Conservation (phyloP, 2,329 filamentous ascomycete species). For the Blumeriella jaapii region DNA sequence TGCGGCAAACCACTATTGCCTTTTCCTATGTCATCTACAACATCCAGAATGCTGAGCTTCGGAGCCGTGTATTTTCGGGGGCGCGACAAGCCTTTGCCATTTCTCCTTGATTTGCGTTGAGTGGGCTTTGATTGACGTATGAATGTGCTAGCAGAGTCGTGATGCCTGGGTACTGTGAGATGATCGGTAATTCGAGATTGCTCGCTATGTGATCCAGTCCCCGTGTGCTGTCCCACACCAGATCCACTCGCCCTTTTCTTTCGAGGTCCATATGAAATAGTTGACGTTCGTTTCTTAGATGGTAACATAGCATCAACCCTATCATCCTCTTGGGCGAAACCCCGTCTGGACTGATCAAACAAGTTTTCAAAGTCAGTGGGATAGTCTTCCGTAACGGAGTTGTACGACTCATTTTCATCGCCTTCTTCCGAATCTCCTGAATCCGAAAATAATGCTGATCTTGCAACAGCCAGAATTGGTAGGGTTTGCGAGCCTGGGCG, state of each 20-base stretch:
- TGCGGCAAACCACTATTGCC: conserved; percentile 30
- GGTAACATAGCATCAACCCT: conserved; percentile 27
- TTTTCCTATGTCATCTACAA: conserved; percentile 30
- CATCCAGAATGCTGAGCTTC: conserved; percentile 48
- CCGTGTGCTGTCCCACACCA: conserved; percentile 5
- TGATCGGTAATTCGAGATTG: conserved; percentile 25
- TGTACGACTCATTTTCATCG: conserved; percentile 6
- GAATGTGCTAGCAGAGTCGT: not conserved
- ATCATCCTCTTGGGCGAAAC: conserved; percentile 25
- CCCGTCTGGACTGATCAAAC: conserved; percentile 14
- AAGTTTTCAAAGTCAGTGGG: conserved; percentile 8
- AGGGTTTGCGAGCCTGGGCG: conserved; percentile 1
- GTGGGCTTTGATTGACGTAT: not conserved
- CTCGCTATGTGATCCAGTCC: conserved; percentile 2
- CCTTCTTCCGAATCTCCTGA: conserved; percentile 20
- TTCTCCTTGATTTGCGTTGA: not conserved
- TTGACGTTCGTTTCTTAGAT: conserved; percentile 17
- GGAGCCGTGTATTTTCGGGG: conserved; percentile 28
- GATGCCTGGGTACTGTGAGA: conserved; percentile 8
- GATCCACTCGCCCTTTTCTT: conserved; percentile 16
- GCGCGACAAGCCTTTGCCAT: not conserved
- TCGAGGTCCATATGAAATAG: conserved; percentile 1
- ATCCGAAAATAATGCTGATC: conserved; percentile 18
- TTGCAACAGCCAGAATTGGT: not conserved
- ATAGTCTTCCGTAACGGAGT: conserved; percentile 12